phyloP scores from a whole-genome alignment of 2,329 filamentous ascomycete genomes.

The Fusarium liriodendri region DNA sequence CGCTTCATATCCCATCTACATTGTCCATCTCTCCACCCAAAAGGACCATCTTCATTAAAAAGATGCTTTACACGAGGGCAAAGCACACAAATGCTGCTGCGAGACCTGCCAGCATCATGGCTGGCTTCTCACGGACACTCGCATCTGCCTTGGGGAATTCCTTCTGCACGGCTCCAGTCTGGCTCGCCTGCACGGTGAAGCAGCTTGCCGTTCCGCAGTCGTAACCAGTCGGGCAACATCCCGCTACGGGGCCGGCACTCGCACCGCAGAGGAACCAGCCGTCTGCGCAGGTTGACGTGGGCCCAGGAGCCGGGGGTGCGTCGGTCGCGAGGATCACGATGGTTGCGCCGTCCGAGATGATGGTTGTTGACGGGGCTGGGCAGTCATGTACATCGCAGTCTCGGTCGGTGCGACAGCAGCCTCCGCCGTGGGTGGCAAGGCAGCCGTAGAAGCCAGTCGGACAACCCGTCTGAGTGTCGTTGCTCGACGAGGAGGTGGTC shows the following conservation, averaged over 20 bases:
- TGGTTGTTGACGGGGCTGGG: conserved; percentile 71
- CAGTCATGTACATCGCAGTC: conserved; percentile 87
- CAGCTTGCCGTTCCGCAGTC: conserved; percentile 79
- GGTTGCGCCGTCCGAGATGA: conserved; percentile 76
- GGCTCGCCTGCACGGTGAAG: conserved; percentile 63
- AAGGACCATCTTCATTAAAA: not conserved
- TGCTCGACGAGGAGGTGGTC: conserved; percentile 46
- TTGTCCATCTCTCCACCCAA: conserved; percentile 7
- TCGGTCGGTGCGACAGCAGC: conserved; percentile 88
- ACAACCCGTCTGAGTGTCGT: conserved; percentile 64
- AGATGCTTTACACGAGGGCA: conserved; percentile 6
- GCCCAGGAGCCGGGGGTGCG: conserved; percentile 55
- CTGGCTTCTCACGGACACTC: conserved; percentile 7
- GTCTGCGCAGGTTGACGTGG: conserved; percentile 70
- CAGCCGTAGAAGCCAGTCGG: conserved; percentile 95
- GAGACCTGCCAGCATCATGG: conserved; percentile 16
- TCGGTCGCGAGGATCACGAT: conserved; percentile 72
- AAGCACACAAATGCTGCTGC: conserved; percentile 8
- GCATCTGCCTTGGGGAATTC: conserved; percentile 52
- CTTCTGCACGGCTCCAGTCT: conserved; percentile 69
- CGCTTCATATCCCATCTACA: not conserved
- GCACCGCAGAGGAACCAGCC: conserved; percentile 82
- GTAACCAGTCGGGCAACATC: conserved; percentile 87
- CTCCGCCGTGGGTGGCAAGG: conserved; percentile 82
- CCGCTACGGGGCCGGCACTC: conserved; percentile 71